phyloP scores from a whole-genome alignment of 1,284 basidiomycete genomes.

The Moniliophthora roreri region DNA sequence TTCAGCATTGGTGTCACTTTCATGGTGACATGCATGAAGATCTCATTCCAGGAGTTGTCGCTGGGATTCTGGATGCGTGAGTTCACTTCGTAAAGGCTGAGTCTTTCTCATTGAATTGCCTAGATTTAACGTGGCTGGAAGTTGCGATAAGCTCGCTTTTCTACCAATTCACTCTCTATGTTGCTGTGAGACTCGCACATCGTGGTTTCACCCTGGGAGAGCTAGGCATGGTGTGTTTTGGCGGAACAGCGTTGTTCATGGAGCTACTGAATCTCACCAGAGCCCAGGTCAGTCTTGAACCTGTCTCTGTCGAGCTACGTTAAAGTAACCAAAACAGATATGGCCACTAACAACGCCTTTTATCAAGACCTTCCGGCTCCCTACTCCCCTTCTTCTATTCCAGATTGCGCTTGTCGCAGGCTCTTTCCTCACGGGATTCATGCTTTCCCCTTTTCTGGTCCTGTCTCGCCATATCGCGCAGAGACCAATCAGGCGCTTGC shows the following conservation, averaged over 20 bases:
- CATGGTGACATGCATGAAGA: conserved; percentile 47
- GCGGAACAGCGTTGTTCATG: conserved; percentile 85
- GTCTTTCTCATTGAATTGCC: conserved; percentile 2
- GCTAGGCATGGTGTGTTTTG: conserved; percentile 83
- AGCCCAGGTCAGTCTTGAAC: conserved; percentile 57
- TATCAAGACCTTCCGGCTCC: conserved; percentile 91
- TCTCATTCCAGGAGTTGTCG: conserved; percentile 39
- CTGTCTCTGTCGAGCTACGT: conserved; percentile 4
- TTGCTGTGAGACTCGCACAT: conserved; percentile 87
- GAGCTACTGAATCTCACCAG: conserved; percentile 84
- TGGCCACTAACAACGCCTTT: conserved; percentile 81
- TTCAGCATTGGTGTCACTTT: conserved; percentile 58
- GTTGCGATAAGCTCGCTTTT: conserved; percentile 75
- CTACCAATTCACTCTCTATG: conserved; percentile 91
- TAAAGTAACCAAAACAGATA: conserved; percentile 49
- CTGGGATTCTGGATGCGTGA: conserved; percentile 61
- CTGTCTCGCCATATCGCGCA: conserved; percentile 93
- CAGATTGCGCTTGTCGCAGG: conserved; percentile 95
- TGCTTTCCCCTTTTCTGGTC: conserved; percentile 93
- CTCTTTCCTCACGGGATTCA: conserved; percentile 87
- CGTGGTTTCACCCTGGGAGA: conserved; percentile 95
- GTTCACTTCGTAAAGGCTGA: background rate
- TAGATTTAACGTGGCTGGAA: conserved; percentile 82
- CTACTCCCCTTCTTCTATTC: conserved; percentile 90
- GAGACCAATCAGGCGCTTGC: conserved; percentile 85